Percentiles rank a stretch among this genome's conserved stretches.
phyloP scores from a whole-genome alignment of 225 moss, liverwort and hornwort species.

The Polytrichum commune region DNA sequence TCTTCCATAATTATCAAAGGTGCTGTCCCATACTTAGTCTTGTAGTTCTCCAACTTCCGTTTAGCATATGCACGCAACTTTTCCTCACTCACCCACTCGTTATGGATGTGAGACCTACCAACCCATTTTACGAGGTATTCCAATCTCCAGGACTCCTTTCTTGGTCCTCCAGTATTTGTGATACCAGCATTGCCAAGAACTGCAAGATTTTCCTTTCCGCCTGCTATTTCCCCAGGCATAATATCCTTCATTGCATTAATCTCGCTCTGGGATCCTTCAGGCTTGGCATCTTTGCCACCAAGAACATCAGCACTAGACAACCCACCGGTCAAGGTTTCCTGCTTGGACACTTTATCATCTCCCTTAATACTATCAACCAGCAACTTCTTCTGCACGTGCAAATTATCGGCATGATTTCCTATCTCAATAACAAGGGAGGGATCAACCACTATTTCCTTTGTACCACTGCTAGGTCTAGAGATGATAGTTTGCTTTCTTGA shows the following conservation, averaged over 20 bases:
- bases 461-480: conserved; percentile 16
- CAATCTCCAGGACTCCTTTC: conserved; percentile 7
- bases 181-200: neutral
- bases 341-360: conserved; percentile 9
- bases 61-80: conserved; percentile 51
- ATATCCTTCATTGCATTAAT: conserved; percentile 16
- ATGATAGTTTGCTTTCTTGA: neutral
- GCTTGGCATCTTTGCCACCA: conserved; percentile 1
- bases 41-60: conserved; percentile 69
- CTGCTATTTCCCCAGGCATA: conserved; percentile 6
- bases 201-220: conserved; percentile 15
- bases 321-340: neutral
- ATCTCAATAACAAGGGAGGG: conserved; percentile 56
- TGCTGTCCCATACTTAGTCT: conserved; percentile 51
- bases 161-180: conserved; percentile 5
- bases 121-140: conserved; percentile 92
- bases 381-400: conserved; percentile 11
- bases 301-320: conserved; percentile 12
- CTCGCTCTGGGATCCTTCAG: conserved; percentile 5
- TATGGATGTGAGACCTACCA: conserved; percentile 80
- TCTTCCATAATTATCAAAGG: conserved; percentile 53
- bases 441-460: conserved; percentile 25
- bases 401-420: conserved; percentile 29
- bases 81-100: conserved; percentile 80
- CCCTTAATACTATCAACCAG: conserved; percentile 6